Percentiles rank a stretch among this genome's conserved stretches.
These are phyloP conservation scores for Aspergillus heteromorphus DNA, from an alignment of 495 filamentous ascomycete species.

Conservation along the genomic window DNA sequence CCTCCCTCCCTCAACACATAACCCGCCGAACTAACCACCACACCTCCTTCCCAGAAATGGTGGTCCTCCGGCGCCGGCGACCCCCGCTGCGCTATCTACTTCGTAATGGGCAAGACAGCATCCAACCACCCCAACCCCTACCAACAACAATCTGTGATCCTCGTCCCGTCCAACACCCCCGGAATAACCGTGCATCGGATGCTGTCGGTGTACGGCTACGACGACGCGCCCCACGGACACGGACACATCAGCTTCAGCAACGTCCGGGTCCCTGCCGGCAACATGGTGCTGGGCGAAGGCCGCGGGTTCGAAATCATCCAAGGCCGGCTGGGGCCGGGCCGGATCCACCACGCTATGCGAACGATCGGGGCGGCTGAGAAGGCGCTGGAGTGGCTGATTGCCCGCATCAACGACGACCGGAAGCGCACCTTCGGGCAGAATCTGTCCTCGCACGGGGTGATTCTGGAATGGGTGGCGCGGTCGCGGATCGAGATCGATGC, in stretches of 20 bases:
- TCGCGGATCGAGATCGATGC: constrained; percentile 88
- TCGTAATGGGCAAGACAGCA: constrained; percentile 87
- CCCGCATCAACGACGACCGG: constrained; percentile 79
- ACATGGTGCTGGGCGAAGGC: constrained; percentile 82
- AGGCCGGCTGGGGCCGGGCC: constrained; percentile 82
- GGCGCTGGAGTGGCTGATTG: constrained; percentile 84
- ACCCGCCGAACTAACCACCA: background rate
- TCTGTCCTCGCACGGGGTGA: constrained; percentile 78
- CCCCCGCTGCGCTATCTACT: constrained; percentile 81
- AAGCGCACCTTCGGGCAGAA: constrained; percentile 82
- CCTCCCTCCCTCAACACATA: background rate
- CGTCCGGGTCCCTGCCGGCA: constrained; percentile 70
- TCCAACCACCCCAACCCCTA: constrained; percentile 67
- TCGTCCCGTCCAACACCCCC: constrained; percentile 69
- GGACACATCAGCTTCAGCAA: constrained; percentile 82
- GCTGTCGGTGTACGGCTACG: constrained; percentile 86
- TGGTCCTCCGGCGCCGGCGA: constrained; percentile 92
- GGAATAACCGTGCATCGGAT: constrained; percentile 82
- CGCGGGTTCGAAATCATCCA: constrained; percentile 97
- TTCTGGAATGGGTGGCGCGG: constrained; percentile 88
- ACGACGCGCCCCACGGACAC: constrained; percentile 92
- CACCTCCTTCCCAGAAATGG: constrained; percentile 64
- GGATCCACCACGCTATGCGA: constrained; percentile 94
- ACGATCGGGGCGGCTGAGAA: constrained; percentile 79
- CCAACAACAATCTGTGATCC: constrained; percentile 82